phyloP scores from a whole-genome alignment of 2,329 filamentous ascomycete genomes.

The Fusarium transvaalense region DNA sequence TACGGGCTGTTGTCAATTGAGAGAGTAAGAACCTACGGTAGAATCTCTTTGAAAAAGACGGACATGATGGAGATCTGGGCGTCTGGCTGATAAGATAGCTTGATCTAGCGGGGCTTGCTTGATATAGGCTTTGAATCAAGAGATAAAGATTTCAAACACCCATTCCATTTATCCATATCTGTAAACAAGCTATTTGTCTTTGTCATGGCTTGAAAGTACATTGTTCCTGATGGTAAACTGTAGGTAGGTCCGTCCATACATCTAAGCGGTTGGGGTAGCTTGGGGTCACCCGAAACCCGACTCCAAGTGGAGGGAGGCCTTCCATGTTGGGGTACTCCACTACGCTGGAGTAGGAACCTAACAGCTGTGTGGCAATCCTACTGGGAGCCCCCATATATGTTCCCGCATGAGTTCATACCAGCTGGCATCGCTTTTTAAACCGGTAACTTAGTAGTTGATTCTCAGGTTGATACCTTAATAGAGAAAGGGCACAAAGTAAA shows the following conservation, averaged over 20 bases:
- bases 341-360: not conserved
- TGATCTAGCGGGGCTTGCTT: not conserved
- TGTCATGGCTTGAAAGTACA: not conserved
- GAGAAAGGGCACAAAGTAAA: not conserved
- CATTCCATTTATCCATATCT: constrained; percentile 1
- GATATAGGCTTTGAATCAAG: not conserved
- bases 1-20: too few relatives aligned
- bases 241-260: not conserved
- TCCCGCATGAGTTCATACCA: not conserved
- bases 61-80: constrained; percentile 48
- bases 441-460: too few relatives aligned
- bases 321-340: constrained; percentile 20
- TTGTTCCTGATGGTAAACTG: not conserved
- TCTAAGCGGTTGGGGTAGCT: constrained; percentile 5
- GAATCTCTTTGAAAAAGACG: constrained; percentile 57
- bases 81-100: not conserved
- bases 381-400: not conserved
- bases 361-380: not conserved
- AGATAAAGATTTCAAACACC: not conserved
- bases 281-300: not conserved
- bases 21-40: constrained; percentile 43
- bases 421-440: too few relatives aligned
- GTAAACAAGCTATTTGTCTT: not conserved
- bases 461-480: not conserved
- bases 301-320: constrained; percentile 3